Conservation (phyloP, 169 alveolate genomes). For the Theileria orientalis region DNA sequence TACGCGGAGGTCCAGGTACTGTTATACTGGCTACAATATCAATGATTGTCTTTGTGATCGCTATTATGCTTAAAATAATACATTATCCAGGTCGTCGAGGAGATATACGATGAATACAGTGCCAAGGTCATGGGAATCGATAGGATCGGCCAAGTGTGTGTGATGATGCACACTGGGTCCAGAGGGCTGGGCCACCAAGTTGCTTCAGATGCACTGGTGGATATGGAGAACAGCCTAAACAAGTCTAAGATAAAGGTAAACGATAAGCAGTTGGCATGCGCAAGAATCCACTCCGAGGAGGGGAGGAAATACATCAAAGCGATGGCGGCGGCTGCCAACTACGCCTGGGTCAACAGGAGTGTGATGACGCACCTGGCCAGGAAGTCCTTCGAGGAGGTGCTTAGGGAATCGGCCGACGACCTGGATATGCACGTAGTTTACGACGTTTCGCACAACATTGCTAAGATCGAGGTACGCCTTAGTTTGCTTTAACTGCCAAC, state of each 20-base stretch:
- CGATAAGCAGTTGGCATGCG: slow-evolving; percentile 87
- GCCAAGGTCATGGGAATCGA: slow-evolving; percentile 87
- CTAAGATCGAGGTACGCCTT: slow-evolving; percentile 77
- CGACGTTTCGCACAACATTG: slow-evolving; percentile 88
- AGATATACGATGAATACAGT: slow-evolving; percentile 79
- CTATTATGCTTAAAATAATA: background rate
- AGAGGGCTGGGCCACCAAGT: slow-evolving; percentile 89
- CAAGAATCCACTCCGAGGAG: slow-evolving; percentile 76
- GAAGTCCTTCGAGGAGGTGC: slow-evolving; percentile 70
- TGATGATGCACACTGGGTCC: slow-evolving; percentile 88
- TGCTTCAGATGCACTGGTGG: slow-evolving; percentile 83
- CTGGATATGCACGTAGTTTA: slow-evolving; percentile 89
- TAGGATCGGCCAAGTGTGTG: slow-evolving; percentile 75
- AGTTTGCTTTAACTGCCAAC: too few species aligned
- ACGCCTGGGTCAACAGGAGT: slow-evolving; percentile 87
- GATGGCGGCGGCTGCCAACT: slow-evolving; percentile 89
- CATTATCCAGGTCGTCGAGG: slow-evolving; percentile 75
- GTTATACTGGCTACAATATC: background rate
- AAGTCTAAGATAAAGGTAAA: slow-evolving; percentile 66
- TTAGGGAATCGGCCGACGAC: slow-evolving; percentile 83
- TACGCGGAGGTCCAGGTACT: slow-evolving; percentile 85
- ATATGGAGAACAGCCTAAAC: slow-evolving; percentile 78
- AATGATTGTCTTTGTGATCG: background rate
- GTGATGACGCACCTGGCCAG: slow-evolving; percentile 70
- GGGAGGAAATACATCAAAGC: slow-evolving; percentile 83